Base-by-base conservation (phyloP, 805 yeast species). In the Scheffersomyces coipomensis region DNA sequence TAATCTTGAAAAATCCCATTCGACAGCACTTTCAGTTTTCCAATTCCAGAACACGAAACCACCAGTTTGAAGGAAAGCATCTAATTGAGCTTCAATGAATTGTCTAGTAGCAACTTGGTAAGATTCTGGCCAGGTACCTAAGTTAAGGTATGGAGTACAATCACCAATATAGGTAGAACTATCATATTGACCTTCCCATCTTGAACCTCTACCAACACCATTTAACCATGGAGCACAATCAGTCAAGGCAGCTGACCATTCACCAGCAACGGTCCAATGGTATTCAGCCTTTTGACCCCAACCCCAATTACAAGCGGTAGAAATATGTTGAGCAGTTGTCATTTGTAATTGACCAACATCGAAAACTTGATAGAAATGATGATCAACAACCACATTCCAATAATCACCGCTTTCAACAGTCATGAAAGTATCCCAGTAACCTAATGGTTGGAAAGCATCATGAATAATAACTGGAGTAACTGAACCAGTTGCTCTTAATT, bases 1-100 rank as follows among this genome's bases (percentile, higher is more conserved):
- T 51, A 90, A 75, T 47, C 69, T 67, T 52, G 73, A 70, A 68
- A 86, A 75, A 64, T 87, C 96, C 97, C 97, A 90, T 60, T 90
- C 97, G 39, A 83, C 59, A 16, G 87, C 71, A 49, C 64, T 64
- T 65, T 90, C 97, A 19, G 96, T 85, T 73, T 89, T 90, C 84
- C 88, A 89, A 60, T 84, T 79, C 97, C 97, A 90, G 71, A 86
- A 84, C 42, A 88, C 77, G 97, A 97, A 90, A 23, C 98, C 98
- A 25, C 72, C 76, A 42, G 79, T 74, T 51, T 75, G 75, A 52
- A 82, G 87, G 39, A 62, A 66, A 1, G 96, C 88, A 58, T 90
- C 96, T 55, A 90, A 68, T 72, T 90, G 97, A 35, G 96, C 96
- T 68, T 90, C 97, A 36, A 89, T 71, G 58, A 73, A 88, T 51